Evolutionary conservation across 805 yeast genomes (phyloP).

Genomic region (Candida broadrunensis): DNA sequence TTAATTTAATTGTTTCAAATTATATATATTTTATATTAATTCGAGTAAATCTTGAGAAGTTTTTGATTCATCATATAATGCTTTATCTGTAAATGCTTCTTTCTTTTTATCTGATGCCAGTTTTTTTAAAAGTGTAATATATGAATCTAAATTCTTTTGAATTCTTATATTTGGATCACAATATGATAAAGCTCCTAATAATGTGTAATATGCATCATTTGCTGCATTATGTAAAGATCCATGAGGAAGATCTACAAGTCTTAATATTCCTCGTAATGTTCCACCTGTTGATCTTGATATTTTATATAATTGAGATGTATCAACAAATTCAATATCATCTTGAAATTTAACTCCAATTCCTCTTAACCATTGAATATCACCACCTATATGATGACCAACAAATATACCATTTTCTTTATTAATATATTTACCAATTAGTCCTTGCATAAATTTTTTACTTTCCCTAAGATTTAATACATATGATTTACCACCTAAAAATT

Average conservation of each 20-base stretch:
- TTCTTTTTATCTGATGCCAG: not conserved
- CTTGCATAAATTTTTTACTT: conserved; percentile 37
- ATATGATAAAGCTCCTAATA: conserved; percentile 47
- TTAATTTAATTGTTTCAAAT: no score
- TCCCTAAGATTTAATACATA: conserved; percentile 34
- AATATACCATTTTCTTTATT: conserved; percentile 26
- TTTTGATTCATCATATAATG: not conserved
- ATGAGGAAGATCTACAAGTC: conserved; percentile 51
- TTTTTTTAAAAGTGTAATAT: not conserved
- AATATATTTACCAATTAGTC: conserved; percentile 44
- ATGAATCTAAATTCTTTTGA: conserved; percentile 13
- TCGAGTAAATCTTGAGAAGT: not conserved
- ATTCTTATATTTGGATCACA: conserved; percentile 46
- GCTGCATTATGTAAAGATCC: conserved; percentile 67
- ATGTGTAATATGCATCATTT: conserved; percentile 65
- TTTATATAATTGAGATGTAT: conserved; percentile 48
- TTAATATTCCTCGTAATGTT: conserved; percentile 44
- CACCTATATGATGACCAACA: conserved; percentile 59
- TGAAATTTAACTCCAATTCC: conserved; percentile 49
- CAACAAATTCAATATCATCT: conserved; percentile 26
- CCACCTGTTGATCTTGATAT: conserved; percentile 39
- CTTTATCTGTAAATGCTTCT: not conserved
- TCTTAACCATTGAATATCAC: conserved; percentile 53
- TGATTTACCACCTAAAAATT: conserved; percentile 51
- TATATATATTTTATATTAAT: not conserved